Evolutionary conservation across 345 rosid genomes (phyloP).

Genomic region (Ceriops decandra): DNA sequence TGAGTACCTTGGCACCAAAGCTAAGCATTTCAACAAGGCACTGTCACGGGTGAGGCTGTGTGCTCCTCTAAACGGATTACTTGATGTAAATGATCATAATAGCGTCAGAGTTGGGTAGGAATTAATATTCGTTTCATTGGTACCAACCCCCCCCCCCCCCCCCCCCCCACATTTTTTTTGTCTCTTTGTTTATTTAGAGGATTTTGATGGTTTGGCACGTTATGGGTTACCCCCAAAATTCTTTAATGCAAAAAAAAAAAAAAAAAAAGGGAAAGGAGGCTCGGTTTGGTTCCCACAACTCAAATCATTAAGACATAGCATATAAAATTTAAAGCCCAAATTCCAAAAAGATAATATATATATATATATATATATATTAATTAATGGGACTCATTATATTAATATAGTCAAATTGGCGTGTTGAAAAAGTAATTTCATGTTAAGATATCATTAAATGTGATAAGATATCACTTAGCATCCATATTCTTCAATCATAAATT

Average conservation of each 20-base stretch:
- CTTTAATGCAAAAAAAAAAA: too few species aligned
- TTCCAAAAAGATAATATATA: too few species aligned
- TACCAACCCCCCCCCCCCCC: not conserved
- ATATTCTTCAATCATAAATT: too few species aligned
- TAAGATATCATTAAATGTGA: too few species aligned
- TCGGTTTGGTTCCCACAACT: not conserved
- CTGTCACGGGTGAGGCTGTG: conserved; percentile 30
- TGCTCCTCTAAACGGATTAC: conserved; percentile 30
- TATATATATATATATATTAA: too few species aligned
- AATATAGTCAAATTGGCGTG: too few species aligned
- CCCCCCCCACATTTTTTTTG: not conserved
- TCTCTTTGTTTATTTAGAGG: not conserved
- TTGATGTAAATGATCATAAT: conserved; percentile 36
- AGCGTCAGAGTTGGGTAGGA: conserved; percentile 29
- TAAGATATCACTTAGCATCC: too few species aligned
- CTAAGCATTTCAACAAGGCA: conserved; percentile 48
- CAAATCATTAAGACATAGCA: too few species aligned
- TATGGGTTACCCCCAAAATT: not conserved
- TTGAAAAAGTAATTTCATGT: too few species aligned
- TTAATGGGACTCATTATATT: too few species aligned
- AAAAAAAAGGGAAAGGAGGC: too few species aligned
- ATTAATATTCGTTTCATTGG: not conserved
- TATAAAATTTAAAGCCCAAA: too few species aligned
- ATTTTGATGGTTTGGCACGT: conserved; percentile 3
- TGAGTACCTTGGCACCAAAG: conserved; percentile 72